Evolutionary conservation across 192 early-diverging fungal genomes (phyloP).

Genomic region (Linnemannia zychae): DNA sequence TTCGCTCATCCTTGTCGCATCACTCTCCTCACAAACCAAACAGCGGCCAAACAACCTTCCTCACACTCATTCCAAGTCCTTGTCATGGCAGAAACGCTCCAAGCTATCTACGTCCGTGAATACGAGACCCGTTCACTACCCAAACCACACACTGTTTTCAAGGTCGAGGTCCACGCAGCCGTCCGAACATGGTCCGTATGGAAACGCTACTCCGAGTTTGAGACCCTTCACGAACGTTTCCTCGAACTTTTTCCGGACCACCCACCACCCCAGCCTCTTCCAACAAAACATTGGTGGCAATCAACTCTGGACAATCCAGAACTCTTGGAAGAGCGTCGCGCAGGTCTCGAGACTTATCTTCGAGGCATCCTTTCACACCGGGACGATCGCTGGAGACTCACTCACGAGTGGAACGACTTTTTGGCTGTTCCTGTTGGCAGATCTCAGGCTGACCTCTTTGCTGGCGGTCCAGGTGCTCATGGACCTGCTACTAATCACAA

Average conservation of each 20-base stretch:
- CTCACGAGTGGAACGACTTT: conserved; percentile 82
- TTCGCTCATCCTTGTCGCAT: conserved; percentile 13
- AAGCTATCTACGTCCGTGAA: conserved; percentile 67
- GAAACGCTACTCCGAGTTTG: conserved; percentile 90
- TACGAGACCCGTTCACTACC: conserved; percentile 65
- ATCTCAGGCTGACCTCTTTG: conserved; percentile 45
- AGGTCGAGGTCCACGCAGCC: conserved; percentile 80
- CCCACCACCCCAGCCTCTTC: conserved; percentile 73
- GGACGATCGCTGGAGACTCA: conserved; percentile 84
- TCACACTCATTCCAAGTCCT: not conserved
- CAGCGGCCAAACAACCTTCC: not conserved
- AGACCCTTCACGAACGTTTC: conserved; percentile 74
- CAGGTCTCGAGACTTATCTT: conserved; percentile 85
- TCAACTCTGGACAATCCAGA: conserved; percentile 70
- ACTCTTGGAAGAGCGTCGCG: conserved; percentile 79
- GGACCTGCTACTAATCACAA: conserved; percentile 17
- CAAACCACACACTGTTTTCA: conserved; percentile 80
- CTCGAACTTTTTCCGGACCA: conserved; percentile 74
- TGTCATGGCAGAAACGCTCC: conserved; percentile 69
- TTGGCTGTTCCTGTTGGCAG: conserved; percentile 73
- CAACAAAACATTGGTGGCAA: conserved; percentile 80
- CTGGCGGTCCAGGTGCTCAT: not conserved
- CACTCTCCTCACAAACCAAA: conserved; percentile 5
- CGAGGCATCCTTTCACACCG: conserved; percentile 75
- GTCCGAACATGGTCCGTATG: conserved; percentile 90